Percentiles rank a stretch among this genome's conserved stretches.
Conservation (phyloP, 2,329 filamentous ascomycete genomes). For the Xylaria sp. region DNA sequence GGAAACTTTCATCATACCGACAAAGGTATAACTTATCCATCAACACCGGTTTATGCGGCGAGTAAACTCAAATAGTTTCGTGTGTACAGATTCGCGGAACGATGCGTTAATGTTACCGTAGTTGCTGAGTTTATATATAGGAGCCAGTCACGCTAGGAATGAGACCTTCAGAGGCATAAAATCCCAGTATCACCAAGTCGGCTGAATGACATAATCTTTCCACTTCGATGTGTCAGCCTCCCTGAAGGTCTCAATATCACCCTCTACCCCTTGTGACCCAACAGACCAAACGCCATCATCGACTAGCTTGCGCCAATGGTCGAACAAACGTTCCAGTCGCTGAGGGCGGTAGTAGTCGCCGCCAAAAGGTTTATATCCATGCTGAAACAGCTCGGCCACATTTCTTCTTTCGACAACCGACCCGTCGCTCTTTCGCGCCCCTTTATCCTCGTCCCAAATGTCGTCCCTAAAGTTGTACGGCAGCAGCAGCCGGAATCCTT, state of each 20-base stretch:
- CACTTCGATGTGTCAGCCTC: constrained; percentile 40
- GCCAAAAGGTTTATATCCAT: constrained; percentile 50
- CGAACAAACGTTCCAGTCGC: constrained; percentile 44
- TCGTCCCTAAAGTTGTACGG: constrained; percentile 38
- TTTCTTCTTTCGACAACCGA: constrained; percentile 32
- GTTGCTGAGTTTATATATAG: no score
- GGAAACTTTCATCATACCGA: no score
- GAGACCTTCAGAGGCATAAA: background rate
- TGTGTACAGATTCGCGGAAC: no score
- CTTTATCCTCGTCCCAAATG: background rate
- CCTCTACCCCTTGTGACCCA: constrained; percentile 44
- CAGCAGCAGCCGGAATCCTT: constrained; percentile 46
- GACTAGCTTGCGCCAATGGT: constrained; percentile 44
- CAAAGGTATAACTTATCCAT: no score
- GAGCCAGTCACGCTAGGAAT: no score
- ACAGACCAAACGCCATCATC: constrained; percentile 45
- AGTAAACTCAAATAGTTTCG: no score
- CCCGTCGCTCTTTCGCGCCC: constrained; percentile 46
- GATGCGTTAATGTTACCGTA: no score
- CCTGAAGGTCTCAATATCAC: constrained; percentile 45
- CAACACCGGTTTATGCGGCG: no score
- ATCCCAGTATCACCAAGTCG: constrained; percentile 35
- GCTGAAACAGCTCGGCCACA: constrained; percentile 48
- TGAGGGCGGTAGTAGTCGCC: constrained; percentile 46
- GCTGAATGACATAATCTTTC: constrained; percentile 40